Conservation (phyloP, 2,329 filamentous ascomycete genomes). For the Talaromyces islandicus region DNA sequence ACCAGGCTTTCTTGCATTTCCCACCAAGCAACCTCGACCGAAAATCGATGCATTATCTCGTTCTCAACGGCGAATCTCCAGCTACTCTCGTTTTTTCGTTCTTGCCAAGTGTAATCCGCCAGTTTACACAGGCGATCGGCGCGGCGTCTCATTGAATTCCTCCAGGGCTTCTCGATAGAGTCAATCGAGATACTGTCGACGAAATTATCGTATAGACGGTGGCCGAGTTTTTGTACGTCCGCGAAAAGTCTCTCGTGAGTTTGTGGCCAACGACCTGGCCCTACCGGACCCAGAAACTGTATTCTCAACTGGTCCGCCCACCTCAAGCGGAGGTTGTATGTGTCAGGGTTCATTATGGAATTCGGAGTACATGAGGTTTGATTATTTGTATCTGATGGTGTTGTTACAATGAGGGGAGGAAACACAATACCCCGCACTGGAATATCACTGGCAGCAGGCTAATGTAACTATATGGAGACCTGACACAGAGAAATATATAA, state of each 20-base stretch:
- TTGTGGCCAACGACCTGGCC: constrained; percentile 2
- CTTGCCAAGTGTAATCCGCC: neutral
- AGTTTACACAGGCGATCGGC: neutral
- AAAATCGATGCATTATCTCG: constrained; percentile 10
- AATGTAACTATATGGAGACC: too few species aligned
- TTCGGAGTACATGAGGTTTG: too few species aligned
- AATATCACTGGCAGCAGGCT: too few species aligned
- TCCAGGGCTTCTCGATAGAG: neutral
- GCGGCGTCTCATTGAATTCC: neutral
- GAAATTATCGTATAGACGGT: neutral
- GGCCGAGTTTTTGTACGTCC: constrained; percentile 6
- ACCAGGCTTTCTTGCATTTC: neutral
- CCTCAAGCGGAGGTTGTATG: too few species aligned
- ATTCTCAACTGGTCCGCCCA: neutral
- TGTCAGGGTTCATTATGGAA: too few species aligned
- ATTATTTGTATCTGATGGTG: too few species aligned
- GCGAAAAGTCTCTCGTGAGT: constrained; percentile 8
- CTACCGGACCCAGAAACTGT: constrained; percentile 5
- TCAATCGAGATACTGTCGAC: neutral
- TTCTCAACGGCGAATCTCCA: constrained; percentile 12
- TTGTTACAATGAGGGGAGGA: too few species aligned
- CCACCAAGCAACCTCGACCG: constrained; percentile 11
- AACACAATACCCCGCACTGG: too few species aligned
- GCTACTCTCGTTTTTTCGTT: constrained; percentile 2
- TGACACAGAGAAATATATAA: too few species aligned